A percentile compares a stretch with the other conserved stretches of the same genome.
Evolutionary conservation across 345 rosid genomes (phyloP).

Genomic region (Eucalyptus victrix): DNA sequence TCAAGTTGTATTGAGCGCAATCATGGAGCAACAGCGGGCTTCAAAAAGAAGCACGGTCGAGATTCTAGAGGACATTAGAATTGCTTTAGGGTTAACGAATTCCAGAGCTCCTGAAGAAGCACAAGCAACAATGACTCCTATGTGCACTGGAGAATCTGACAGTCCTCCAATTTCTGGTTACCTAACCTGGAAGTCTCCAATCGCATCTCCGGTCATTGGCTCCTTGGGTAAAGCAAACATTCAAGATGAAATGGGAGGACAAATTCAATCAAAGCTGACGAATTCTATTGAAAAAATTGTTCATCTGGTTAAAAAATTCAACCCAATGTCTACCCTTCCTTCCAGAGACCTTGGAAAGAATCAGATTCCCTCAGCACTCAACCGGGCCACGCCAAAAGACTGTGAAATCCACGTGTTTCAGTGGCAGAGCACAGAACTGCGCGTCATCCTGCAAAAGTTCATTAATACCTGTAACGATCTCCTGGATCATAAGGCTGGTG

Average conservation of each 20-base stretch:
- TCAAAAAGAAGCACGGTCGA: constrained; percentile 44
- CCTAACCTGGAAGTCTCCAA: constrained; percentile 32
- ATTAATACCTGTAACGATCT: constrained; percentile 15
- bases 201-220: background rate
- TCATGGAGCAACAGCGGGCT: constrained; percentile 46
- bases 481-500: constrained; percentile 16
- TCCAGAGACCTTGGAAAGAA: background rate
- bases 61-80: constrained; percentile 66
- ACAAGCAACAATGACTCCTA: background rate
- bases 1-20: constrained; percentile 75
- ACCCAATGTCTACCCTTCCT: background rate
- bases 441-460: constrained; percentile 14
- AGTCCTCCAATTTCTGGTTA: constrained; percentile 10
- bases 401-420: constrained; percentile 28
- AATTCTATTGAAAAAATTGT: constrained; percentile 28
- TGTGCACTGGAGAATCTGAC: constrained; percentile 1
- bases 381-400: background rate
- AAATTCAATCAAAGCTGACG: background rate
- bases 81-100: constrained; percentile 57
- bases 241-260: background rate
- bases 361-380: background rate
- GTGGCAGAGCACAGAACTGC: constrained; percentile 28
- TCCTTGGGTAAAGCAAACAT: constrained; percentile 1
- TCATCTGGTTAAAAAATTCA: constrained; percentile 22
- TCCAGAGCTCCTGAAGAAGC: background rate